Evolutionary conservation across 2,329 filamentous ascomycete genomes (phyloP).

Genomic region (Apiospora marii): DNA sequence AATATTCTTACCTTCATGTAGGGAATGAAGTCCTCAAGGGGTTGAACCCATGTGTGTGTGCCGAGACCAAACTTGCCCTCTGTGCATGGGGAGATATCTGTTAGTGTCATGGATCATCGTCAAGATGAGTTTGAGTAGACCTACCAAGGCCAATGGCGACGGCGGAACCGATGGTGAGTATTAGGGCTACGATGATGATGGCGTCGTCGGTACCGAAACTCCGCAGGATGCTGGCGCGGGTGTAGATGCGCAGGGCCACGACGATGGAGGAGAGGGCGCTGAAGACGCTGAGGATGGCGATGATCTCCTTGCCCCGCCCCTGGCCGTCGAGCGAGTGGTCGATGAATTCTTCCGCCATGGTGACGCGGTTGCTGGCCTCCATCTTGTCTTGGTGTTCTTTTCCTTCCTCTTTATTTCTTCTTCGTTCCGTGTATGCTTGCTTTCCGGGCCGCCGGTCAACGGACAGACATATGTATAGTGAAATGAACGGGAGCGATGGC

Average conservation of each 20-base stretch:
- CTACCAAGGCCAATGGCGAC: constrained; percentile 37
- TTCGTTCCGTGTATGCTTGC: background rate
- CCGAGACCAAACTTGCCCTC: constrained; percentile 38
- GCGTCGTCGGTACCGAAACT: constrained; percentile 37
- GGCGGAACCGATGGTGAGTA: constrained; percentile 34
- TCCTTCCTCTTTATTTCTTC: background rate
- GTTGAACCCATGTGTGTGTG: constrained; percentile 32
- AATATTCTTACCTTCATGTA: constrained; percentile 34
- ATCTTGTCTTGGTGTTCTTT: background rate
- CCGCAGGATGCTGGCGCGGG: constrained; percentile 33
- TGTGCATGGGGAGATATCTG: constrained; percentile 22
- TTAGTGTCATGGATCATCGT: background rate
- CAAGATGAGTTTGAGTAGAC: background rate
- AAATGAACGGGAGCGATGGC: background rate
- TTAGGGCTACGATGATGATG: constrained; percentile 34
- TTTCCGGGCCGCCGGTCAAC: background rate
- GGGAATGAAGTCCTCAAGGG: constrained; percentile 30
- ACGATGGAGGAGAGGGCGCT: constrained; percentile 33
- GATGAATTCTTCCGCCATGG: background rate
- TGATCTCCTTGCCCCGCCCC: constrained; percentile 33
- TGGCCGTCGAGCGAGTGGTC: constrained; percentile 35
- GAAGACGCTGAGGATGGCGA: constrained; percentile 35
- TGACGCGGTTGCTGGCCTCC: constrained; percentile 1
- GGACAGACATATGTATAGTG: background rate
- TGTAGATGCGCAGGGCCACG: constrained; percentile 35